Conservation (phyloP, 306 rosid genomes). For the Hippophae gyantsensis region DNA sequence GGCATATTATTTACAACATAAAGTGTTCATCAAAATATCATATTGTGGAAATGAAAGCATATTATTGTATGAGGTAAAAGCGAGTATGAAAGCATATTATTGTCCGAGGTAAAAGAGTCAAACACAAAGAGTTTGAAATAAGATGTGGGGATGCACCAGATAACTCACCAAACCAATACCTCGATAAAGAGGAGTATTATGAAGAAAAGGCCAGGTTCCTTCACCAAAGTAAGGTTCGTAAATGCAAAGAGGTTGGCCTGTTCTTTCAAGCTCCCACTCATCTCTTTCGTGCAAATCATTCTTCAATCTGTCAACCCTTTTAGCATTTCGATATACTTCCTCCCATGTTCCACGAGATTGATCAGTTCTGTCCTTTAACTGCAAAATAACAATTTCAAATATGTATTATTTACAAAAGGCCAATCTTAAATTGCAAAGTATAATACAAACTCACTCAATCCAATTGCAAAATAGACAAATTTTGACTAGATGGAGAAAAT, state of each 20-base stretch:
- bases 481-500: too few species aligned
- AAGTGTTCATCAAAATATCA: too few species aligned
- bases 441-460: background rate
- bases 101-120: background rate
- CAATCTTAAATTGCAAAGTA: constrained; percentile 3
- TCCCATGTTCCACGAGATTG: constrained; percentile 92
- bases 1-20: background rate
- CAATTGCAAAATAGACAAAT: too few species aligned
- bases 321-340: constrained; percentile 77
- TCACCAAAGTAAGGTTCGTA: constrained; percentile 93
- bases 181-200: constrained; percentile 63
- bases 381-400: constrained; percentile 22
- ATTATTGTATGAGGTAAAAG: too few species aligned
- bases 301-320: constrained; percentile 64
- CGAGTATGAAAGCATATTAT: background rate
- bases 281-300: constrained; percentile 93
- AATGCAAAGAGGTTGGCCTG: constrained; percentile 84
- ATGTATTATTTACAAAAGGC: constrained; percentile 4
- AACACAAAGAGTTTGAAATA: background rate
- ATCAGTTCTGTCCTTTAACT: constrained; percentile 81
- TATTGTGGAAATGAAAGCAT: too few species aligned
- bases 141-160: background rate
- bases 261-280: constrained; percentile 89
- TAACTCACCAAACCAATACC: constrained; percentile 85
- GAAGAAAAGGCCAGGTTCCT: constrained; percentile 96